These are phyloP conservation scores for Ciborinia camelliae DNA, from an alignment of 2,329 filamentous ascomycete species.

Conservation along the genomic window DNA sequence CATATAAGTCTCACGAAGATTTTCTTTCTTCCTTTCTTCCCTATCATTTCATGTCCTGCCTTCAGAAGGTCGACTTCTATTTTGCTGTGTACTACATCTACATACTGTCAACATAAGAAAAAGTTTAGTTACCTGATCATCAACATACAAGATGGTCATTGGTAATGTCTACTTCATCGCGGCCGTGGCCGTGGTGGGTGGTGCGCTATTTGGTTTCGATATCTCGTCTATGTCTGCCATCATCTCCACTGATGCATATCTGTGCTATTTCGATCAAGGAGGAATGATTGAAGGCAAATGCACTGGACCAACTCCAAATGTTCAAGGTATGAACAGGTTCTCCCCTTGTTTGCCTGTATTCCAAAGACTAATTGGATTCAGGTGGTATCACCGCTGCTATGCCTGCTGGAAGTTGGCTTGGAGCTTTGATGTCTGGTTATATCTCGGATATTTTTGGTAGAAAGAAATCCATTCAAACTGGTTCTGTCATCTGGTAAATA, in stretches of 20 bases:
- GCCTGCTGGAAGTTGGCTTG: slow-evolving; percentile 67
- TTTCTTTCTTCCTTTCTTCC: background rate
- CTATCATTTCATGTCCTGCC: background rate
- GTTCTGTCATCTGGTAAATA: slow-evolving; percentile 44
- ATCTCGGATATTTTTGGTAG: slow-evolving; percentile 55
- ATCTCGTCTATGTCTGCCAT: slow-evolving; percentile 58
- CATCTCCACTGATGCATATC: slow-evolving; percentile 49
- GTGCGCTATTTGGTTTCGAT: slow-evolving; percentile 45
- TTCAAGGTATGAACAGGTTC: slow-evolving; percentile 38
- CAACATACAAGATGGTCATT: slow-evolving; percentile 27
- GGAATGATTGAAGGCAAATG: slow-evolving; percentile 43
- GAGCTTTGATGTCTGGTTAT: slow-evolving; percentile 57
- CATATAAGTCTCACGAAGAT: slow-evolving; percentile 8
- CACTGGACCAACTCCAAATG: slow-evolving; percentile 47
- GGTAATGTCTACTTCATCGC: slow-evolving; percentile 37
- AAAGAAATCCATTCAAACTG: slow-evolving; percentile 48
- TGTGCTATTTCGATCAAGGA: slow-evolving; percentile 48
- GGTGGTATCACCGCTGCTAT: slow-evolving; percentile 68
- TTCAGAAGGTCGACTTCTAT: background rate
- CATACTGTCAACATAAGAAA: slow-evolving; percentile 2
- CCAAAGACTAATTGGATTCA: slow-evolving; percentile 47
- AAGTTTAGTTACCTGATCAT: slow-evolving; percentile 7
- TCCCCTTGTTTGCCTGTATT: slow-evolving; percentile 37
- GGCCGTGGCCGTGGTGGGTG: slow-evolving; percentile 37
- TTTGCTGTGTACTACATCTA: background rate